A percentile compares a stretch with the other conserved stretches of the same genome.
phyloP scores from a whole-genome alignment of 2,329 filamentous ascomycete species.

The Xylaria sp. region DNA sequence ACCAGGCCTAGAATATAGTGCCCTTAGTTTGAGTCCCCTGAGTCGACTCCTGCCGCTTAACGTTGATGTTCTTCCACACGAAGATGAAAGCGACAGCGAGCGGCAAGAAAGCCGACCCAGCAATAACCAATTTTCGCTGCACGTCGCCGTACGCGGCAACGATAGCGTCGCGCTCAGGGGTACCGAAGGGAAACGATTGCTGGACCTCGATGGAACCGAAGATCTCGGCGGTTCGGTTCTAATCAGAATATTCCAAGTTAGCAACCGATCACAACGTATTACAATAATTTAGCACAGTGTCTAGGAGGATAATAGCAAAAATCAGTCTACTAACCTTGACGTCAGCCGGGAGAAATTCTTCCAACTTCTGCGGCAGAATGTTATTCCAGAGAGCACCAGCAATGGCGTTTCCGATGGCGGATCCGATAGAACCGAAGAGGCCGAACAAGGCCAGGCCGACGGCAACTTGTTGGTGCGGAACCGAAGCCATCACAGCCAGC shows the following conservation, averaged over 20 bases:
- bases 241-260: background rate
- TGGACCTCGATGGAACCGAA: conserved; percentile 6
- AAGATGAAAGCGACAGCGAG: conserved; percentile 4
- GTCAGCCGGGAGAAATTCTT: conserved; percentile 4
- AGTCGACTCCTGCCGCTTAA: background rate
- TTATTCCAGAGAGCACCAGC: conserved; percentile 15
- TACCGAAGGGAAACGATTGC: conserved; percentile 8
- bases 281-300: no score
- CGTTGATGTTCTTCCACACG: conserved; percentile 14
- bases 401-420: conserved; percentile 8
- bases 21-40: conserved; percentile 2
- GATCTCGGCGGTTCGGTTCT: conserved; percentile 7
- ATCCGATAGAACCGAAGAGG: conserved; percentile 11
- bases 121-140: conserved; percentile 10
- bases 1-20: background rate
- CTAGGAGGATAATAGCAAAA: no score
- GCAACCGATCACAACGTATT: background rate
- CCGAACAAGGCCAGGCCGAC: conserved; percentile 8
- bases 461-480: conserved; percentile 8
- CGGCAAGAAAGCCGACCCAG: conserved; percentile 6
- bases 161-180: conserved; percentile 8
- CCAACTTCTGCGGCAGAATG: background rate
- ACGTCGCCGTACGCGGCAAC: conserved; percentile 12
- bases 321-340: conserved; percentile 1
- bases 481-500: conserved; percentile 9